Conservation (phyloP, 495 filamentous ascomycete species). For the Neurospora intermedia region DNA sequence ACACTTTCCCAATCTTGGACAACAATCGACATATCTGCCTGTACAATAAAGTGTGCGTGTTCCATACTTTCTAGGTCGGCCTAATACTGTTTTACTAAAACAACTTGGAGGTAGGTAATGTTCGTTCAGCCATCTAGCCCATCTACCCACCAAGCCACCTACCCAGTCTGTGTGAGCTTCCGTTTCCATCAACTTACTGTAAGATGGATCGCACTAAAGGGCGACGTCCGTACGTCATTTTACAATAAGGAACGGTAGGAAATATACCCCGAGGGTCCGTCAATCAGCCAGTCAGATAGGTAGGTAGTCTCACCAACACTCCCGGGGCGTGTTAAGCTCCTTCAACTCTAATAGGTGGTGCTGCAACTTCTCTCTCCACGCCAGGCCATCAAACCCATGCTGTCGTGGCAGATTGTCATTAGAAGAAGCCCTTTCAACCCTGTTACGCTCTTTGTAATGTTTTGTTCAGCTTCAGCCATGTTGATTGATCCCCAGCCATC, state of each 20-base stretch:
- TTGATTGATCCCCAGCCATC: neutral
- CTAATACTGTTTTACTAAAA: neutral
- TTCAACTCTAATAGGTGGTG: neutral
- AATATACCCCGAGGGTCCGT: neutral
- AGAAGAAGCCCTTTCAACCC: neutral
- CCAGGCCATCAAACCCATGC: neutral
- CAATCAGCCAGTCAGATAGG: neutral
- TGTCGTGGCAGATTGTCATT: neutral
- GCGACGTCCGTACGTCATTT: neutral
- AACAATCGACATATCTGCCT: neutral
- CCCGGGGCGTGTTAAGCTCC: neutral
- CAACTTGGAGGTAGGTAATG: neutral
- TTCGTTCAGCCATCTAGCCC: neutral
- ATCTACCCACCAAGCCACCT: neutral
- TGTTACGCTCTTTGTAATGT: neutral
- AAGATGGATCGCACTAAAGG: neutral
- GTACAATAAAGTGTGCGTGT: neutral
- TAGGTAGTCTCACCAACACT: neutral
- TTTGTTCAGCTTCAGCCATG: neutral
- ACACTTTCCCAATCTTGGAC: neutral
- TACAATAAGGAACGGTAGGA: neutral
- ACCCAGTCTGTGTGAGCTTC: neutral
- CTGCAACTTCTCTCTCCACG: neutral
- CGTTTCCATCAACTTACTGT: neutral
- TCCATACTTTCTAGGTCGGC: neutral